Conservation (phyloP, 345 rosid genomes). For the Arabidopsis arenosa region DNA sequence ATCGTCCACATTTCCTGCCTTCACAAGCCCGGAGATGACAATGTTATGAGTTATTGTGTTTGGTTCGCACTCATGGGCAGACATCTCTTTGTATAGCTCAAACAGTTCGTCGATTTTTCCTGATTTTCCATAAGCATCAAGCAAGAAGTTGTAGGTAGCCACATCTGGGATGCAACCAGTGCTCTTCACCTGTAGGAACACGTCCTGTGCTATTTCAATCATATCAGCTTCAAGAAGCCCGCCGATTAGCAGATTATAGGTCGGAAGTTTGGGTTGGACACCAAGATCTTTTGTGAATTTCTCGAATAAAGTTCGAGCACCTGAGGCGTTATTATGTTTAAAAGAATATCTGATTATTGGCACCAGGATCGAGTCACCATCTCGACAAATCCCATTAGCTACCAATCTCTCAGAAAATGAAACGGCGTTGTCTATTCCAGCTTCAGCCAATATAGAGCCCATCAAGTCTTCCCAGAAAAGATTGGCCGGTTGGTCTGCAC, state of each 20-base stretch:
- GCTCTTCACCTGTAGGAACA: conserved; percentile 66
- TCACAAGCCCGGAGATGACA: conserved; percentile 73
- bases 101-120: conserved; percentile 61
- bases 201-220: conserved; percentile 54
- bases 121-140: conserved; percentile 71
- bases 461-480: conserved; percentile 79
- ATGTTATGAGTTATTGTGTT: conserved; percentile 79
- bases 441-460: conserved; percentile 67
- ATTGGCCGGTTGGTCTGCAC: conserved; percentile 33
- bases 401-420: conserved; percentile 69
- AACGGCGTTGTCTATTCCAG: conserved; percentile 63
- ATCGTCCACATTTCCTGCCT: conserved; percentile 58
- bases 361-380: conserved; percentile 63
- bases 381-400: conserved; percentile 51
- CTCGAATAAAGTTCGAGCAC: conserved; percentile 57
- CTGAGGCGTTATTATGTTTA: conserved; percentile 58
- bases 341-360: conserved; percentile 69
- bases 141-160: conserved; percentile 74
- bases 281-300: conserved; percentile 69
- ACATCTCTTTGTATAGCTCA: conserved; percentile 68
- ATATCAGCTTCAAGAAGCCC: conserved; percentile 64
- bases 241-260: conserved; percentile 63
- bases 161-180: conserved; percentile 65
- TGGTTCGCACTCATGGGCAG: conserved; percentile 59
- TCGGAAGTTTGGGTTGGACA: conserved; percentile 52